Base-by-base conservation (phyloP, 805 yeast genomes). In the Schizosaccharomyces lindneri region DNA sequence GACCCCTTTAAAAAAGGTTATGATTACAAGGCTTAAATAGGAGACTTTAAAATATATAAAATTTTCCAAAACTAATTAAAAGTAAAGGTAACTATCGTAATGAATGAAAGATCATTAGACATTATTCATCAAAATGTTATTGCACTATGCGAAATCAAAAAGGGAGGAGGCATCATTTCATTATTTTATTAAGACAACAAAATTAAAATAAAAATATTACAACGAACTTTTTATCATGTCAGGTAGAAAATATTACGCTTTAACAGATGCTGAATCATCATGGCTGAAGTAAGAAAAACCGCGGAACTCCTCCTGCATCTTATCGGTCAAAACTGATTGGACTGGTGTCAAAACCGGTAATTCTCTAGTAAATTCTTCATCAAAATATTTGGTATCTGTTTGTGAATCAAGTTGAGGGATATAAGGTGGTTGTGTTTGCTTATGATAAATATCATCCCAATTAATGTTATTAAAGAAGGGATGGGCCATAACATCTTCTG, bases 311-410 rank as follows among this genome's bases (percentile, higher is more conserved):
- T 93, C 97, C 76, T 93, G 98, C 81, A 85, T 84, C 32, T 83
- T 80, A 1, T 93, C 81, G 15, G 93, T 84, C 68, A 93, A 76
- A 5, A 85, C 82, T 39, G 95, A 84, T 64, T 87, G 90, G 60
- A 93, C 89, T 1, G 98, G 98, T 0, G 98, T 93, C 72, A 90
- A 77, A 61, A 95, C 83, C 43, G 97, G 96, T 43, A 93, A 84
- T 68, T 93, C 97, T 0, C 88, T 81, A 0, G 98, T 93, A 70
- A 93, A 93, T 70, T 74, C 77, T 65, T 83, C 85, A 73, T 93
- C 98, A 70, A 93, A 93, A 74, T 87, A 87, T 2, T 93, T 80
- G 59, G 89, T 88, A 72, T 89, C 97, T 63, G 89, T 88, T 61
- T 90, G 94, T 60, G 87, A 82, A 62, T 81, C 81, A 61, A 93